Evolutionary conservation across 768 basidiomycete genomes (phyloP).

Genomic region (Porphyrellus cyaneotinctus): DNA sequence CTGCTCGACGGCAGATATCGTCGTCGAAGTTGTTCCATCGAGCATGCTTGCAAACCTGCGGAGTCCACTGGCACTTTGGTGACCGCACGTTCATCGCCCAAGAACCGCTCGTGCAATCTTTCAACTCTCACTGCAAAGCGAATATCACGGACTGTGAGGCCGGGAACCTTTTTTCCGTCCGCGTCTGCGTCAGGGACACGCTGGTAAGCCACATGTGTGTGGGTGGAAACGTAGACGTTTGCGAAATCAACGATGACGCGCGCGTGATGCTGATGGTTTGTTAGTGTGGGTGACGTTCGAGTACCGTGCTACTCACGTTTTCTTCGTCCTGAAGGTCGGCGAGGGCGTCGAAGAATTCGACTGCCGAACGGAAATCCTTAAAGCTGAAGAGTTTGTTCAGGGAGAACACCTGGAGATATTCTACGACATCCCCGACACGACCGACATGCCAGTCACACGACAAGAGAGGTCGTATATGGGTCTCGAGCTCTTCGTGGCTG

Average conservation of each 20-base stretch:
- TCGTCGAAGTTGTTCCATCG: conserved; percentile 22
- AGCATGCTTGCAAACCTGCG: conserved; percentile 16
- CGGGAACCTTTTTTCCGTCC: conserved; percentile 28
- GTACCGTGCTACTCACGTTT: conserved; percentile 23
- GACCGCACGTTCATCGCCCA: conserved; percentile 19
- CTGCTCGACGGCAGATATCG: conserved; percentile 14
- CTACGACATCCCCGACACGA: conserved; percentile 6
- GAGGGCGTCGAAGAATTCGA: conserved; percentile 29
- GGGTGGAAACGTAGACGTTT: conserved; percentile 19
- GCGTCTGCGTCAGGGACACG: conserved; percentile 1
- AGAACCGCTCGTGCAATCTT: conserved; percentile 24
- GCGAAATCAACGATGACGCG: conserved; percentile 27
- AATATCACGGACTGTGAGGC: conserved; percentile 49
- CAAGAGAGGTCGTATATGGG: conserved; percentile 37
- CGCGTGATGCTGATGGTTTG: conserved; percentile 26
- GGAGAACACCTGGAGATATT: conserved; percentile 15
- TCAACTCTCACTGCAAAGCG: conserved; percentile 47
- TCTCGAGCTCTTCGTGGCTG: conserved; percentile 27
- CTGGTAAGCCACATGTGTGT: conserved; percentile 28
- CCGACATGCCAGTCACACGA: conserved; percentile 27
- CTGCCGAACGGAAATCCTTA: conserved; percentile 20
- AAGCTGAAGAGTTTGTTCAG: conserved; percentile 30
- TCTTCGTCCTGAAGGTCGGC: conserved; percentile 29
- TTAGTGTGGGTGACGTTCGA: neutral
- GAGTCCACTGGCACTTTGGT: conserved; percentile 19